Percentiles rank a stretch among this genome's conserved stretches.
Evolutionary conservation across 73 alveolate genomes (phyloP).

Genomic region (Paramecium biaurelia): DNA sequence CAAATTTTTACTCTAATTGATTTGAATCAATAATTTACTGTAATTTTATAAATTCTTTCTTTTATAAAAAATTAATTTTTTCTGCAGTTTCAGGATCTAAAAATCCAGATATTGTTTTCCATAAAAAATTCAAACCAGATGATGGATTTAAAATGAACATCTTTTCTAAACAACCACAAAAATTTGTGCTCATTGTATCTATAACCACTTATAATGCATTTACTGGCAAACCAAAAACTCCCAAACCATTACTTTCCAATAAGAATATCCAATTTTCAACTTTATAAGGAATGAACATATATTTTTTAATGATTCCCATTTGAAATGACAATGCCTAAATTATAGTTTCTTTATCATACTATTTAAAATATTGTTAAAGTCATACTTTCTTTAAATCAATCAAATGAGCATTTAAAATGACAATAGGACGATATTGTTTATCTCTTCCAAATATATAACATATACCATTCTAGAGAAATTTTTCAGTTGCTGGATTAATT

Average conservation of each 20-base stretch:
- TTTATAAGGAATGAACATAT: slow-evolving; percentile 55
- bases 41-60: not conserved
- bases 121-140: not conserved
- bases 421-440: slow-evolving; percentile 60
- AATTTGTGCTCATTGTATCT: slow-evolving; percentile 42
- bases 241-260: slow-evolving; percentile 56
- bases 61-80: slow-evolving; percentile 23
- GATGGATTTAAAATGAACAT: slow-evolving; percentile 53
- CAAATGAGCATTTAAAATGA: slow-evolving; percentile 32
- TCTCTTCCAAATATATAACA: slow-evolving; percentile 60
- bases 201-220: slow-evolving; percentile 60
- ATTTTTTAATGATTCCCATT: slow-evolving; percentile 51
- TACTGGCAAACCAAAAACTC: slow-evolving; percentile 48
- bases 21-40: not conserved
- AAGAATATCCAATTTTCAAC: slow-evolving; percentile 64
- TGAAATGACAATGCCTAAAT: slow-evolving; percentile 51
- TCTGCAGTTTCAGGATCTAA: slow-evolving; percentile 44
- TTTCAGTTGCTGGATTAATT: not conserved
- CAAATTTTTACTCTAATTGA: slow-evolving; percentile 57
- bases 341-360: slow-evolving; percentile 50
- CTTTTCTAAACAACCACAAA: slow-evolving; percentile 48
- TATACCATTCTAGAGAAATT: slow-evolving; percentile 39
- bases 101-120: slow-evolving; percentile 29
- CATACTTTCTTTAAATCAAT: slow-evolving; percentile 48
- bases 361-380: not conserved